Percentiles rank a stretch among this genome's conserved stretches.
These are phyloP conservation scores for Xerocomus minutiporus DNA, from an alignment of 1,284 basidiomycete genomes.

Conservation along the genomic window DNA sequence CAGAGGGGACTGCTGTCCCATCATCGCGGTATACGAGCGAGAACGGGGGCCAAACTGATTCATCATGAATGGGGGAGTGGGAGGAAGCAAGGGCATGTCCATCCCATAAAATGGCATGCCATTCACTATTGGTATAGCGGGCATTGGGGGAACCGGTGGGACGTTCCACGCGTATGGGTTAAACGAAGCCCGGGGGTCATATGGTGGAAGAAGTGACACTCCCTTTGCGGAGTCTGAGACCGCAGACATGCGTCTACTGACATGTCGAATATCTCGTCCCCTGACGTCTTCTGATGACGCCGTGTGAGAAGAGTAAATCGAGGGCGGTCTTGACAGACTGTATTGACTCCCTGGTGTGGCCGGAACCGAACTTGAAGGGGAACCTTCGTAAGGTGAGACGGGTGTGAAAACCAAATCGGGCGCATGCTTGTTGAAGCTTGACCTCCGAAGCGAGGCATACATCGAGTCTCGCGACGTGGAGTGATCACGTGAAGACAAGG, in stretches of 20 bases:
- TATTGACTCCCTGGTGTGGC: slow-evolving; percentile 31
- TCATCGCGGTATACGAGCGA: slow-evolving; percentile 17
- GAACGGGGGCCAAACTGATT: slow-evolving; percentile 41
- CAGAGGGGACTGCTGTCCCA: slow-evolving; percentile 22
- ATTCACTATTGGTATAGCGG: slow-evolving; percentile 26
- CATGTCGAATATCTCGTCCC: slow-evolving; percentile 34
- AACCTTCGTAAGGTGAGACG: slow-evolving; percentile 32
- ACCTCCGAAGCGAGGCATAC: slow-evolving; percentile 22
- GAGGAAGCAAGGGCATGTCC: slow-evolving; percentile 67
- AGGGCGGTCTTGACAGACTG: slow-evolving; percentile 48
- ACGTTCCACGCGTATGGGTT: slow-evolving; percentile 34
- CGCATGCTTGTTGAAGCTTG: slow-evolving; percentile 41
- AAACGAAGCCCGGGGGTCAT: slow-evolving; percentile 35
- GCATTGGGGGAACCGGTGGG: slow-evolving; percentile 28
- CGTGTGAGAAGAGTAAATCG: slow-evolving; percentile 42
- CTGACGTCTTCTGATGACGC: slow-evolving; percentile 57
- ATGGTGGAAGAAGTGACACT: slow-evolving; percentile 32
- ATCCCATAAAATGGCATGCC: slow-evolving; percentile 37
- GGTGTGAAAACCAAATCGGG: slow-evolving; percentile 38
- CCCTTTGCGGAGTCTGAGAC: slow-evolving; percentile 37
- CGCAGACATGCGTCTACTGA: slow-evolving; percentile 44
- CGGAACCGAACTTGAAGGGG: slow-evolving; percentile 47
- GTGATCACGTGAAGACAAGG: slow-evolving; percentile 36
- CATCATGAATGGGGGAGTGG: slow-evolving; percentile 70
- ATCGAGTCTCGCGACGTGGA: slow-evolving; percentile 38